These are phyloP conservation scores for Phytophthora litchii DNA, from an alignment of 352 stramenopile genomes.

Conservation along the genomic window DNA sequence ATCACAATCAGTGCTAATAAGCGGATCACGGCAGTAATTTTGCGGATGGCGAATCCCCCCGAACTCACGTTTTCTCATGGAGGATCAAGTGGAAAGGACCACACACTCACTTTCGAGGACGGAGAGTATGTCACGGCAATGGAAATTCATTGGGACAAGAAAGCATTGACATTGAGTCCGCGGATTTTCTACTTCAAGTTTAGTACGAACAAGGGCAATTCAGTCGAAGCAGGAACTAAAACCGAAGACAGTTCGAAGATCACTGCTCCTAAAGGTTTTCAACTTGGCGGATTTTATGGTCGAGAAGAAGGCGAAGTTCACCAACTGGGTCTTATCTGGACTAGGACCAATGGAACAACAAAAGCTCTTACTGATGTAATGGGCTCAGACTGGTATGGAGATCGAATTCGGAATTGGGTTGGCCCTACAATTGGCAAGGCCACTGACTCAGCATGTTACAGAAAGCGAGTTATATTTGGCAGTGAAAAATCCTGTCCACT, in stretches of 20 bases:
- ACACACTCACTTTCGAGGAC: slow-evolving; percentile 21
- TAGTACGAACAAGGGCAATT: slow-evolving; percentile 25
- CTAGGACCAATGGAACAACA: slow-evolving; percentile 19
- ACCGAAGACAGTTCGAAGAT: slow-evolving; percentile 21
- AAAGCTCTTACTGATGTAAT: slow-evolving; percentile 31
- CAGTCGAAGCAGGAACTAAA: slow-evolving; percentile 17
- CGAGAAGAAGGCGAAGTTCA: slow-evolving; percentile 20
- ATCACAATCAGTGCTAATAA: slow-evolving; percentile 30
- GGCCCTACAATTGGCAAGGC: slow-evolving; percentile 28
- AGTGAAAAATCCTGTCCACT: slow-evolving; percentile 25
- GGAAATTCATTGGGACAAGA: slow-evolving; percentile 35
- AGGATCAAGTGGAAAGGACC: slow-evolving; percentile 25
- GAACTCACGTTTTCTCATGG: slow-evolving; percentile 29
- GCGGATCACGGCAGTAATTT: slow-evolving; percentile 18
- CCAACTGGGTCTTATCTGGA: slow-evolving; percentile 39
- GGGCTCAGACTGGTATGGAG: slow-evolving; percentile 29
- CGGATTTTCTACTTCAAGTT: slow-evolving; percentile 37
- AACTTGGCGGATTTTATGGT: slow-evolving; percentile 40
- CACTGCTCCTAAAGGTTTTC: slow-evolving; percentile 30
- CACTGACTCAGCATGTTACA: slow-evolving; percentile 38
- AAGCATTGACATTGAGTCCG: neutral
- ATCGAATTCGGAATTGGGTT: slow-evolving; percentile 43
- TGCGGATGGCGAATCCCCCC: slow-evolving; percentile 18
- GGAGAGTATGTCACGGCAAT: slow-evolving; percentile 36
- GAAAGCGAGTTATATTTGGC: slow-evolving; percentile 24